Base-by-base conservation (phyloP, 441 rosid genomes). In the Croton setiger region DNA sequence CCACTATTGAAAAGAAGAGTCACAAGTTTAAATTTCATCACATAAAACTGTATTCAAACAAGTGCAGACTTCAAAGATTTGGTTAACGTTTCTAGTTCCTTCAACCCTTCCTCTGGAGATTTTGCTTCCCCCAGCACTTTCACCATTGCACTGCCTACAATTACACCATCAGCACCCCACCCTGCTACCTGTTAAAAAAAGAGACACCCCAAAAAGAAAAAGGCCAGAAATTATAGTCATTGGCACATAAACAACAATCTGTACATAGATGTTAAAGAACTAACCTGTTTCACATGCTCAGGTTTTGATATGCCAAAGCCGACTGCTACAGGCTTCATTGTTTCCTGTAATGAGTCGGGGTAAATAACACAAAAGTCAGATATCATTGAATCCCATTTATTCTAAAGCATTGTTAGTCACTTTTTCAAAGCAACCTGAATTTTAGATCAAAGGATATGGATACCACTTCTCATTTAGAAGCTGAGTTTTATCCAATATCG, bases 141-240 rank as follows among this genome's bases (percentile, higher is more conserved):
- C 74, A 92, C 96, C 82, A 94, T 82, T 0, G 98, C 97, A 45
- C 98, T 94, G 4, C 99, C 97, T 64, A 92, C 90, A 36, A 90
- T 92, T 61, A 94, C 93, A 20, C 99, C 96, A 39, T 90, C 98
- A 0, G 98, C 96, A 72, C 98, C 99, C 98, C 97, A 92, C 68
- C 76, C 87, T 0, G 88, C 94, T 1, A 92, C 73, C 98, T 92
- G 84, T 44, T 48, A 67, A 13, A 12, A 17, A 67, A 4, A 20
- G 43, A 43, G 63, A 15, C 31, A 2, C 31, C 1, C 31, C 31
- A 1, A 27, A 27, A 10, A 17, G 61, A 5, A 18, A 54, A 54
- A n/a, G 21, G 15, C 35, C 13, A 64, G 55, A 10, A 23, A 11
- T 14, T 52, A 41, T 23, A 54, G 20, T 6, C 7, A 15, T 17